Conservation (phyloP, 1,139 yeast genomes). For the Zygotorulaspora mrakii region DNA sequence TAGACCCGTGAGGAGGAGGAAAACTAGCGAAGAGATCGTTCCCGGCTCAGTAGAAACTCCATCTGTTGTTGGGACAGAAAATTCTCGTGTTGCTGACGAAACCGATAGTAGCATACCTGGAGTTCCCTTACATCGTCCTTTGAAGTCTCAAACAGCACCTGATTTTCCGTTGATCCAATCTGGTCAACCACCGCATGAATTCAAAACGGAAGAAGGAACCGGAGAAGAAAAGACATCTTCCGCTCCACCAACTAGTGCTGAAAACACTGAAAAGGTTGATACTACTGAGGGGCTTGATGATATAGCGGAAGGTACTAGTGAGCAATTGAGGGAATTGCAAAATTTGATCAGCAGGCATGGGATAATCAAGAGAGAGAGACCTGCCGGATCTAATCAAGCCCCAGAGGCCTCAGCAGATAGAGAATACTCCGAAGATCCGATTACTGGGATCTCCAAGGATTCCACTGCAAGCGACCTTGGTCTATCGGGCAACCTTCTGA, state of each 20-base stretch:
- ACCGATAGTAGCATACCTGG: neutral
- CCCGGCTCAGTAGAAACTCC: too few relatives aligned
- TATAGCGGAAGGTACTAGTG: constrained; percentile 19
- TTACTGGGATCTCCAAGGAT: too few relatives aligned
- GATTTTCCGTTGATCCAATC: constrained; percentile 19
- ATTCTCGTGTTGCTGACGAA: too few relatives aligned
- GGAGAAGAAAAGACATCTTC: constrained; percentile 9
- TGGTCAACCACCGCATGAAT: constrained; percentile 18
- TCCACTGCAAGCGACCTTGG: too few relatives aligned
- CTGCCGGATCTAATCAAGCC: neutral
- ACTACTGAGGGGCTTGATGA: constrained; percentile 22
- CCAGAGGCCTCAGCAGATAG: neutral
- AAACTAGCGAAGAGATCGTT: constrained; percentile 1
- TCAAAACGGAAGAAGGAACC: constrained; percentile 9
- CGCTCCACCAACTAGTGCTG: constrained; percentile 19
- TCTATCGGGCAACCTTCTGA: too few relatives aligned
- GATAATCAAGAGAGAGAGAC: neutral
- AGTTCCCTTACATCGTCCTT: constrained; percentile 10
- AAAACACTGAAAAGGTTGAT: too few relatives aligned
- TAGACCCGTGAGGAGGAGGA: constrained; percentile 19
- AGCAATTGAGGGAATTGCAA: constrained; percentile 26
- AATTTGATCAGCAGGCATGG: constrained; percentile 14
- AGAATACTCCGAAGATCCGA: neutral
- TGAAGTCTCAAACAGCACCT: constrained; percentile 7
- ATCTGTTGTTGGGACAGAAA: too few relatives aligned